phyloP scores from a whole-genome alignment of 495 filamentous ascomycete genomes.

The Penicillium desertorum region DNA sequence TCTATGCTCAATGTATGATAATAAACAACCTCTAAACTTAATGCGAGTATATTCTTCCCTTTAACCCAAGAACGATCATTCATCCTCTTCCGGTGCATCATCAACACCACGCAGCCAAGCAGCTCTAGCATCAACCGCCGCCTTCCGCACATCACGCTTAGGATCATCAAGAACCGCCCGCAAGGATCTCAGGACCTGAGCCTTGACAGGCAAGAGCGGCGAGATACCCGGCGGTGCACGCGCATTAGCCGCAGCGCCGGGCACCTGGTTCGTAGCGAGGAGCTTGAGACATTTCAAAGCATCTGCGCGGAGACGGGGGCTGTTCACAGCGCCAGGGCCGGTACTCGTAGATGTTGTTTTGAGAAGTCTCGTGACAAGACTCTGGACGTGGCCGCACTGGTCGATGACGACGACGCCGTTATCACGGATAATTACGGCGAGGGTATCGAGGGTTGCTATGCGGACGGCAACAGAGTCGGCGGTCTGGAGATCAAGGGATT shows the following conservation, averaged over 20 bases:
- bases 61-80: slow-evolving; percentile 26
- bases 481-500: slow-evolving; percentile 63
- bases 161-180: slow-evolving; percentile 61
- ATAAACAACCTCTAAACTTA: background rate
- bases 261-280: slow-evolving; percentile 46
- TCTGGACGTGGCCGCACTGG: slow-evolving; percentile 59
- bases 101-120: slow-evolving; percentile 60
- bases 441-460: slow-evolving; percentile 59
- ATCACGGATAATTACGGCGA: slow-evolving; percentile 59
- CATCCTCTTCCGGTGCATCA: slow-evolving; percentile 61
- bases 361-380: slow-evolving; percentile 59
- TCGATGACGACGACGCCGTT: slow-evolving; percentile 50
- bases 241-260: slow-evolving; percentile 26
- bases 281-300: slow-evolving; percentile 57
- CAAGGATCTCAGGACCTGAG: slow-evolving; percentile 55
- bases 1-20: background rate
- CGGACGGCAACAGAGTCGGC: slow-evolving; percentile 54
- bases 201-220: slow-evolving; percentile 58
- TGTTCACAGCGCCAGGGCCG: slow-evolving; percentile 26
- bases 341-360: slow-evolving; percentile 37
- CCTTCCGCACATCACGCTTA: slow-evolving; percentile 64
- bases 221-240: slow-evolving; percentile 40
- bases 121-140: slow-evolving; percentile 66
- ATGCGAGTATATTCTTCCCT: background rate
- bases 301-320: slow-evolving; percentile 48